A percentile compares a stretch with the other conserved stretches of the same genome.
phyloP scores from a whole-genome alignment of 73 alveolate species.

The Uronychia setigera region DNA sequence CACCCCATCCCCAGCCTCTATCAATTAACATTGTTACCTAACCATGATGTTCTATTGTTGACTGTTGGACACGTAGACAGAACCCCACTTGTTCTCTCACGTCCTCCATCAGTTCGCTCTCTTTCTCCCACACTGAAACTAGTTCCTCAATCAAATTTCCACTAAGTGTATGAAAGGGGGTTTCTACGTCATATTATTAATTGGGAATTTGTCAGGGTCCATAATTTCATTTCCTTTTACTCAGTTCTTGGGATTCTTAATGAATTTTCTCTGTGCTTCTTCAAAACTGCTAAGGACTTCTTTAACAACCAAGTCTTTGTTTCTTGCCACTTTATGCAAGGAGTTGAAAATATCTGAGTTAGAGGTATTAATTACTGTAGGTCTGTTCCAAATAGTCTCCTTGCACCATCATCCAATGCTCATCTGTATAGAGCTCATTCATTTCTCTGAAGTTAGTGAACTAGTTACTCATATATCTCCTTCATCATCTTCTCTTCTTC shows the following conservation, averaged over 20 bases:
- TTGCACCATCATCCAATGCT: slow-evolving; percentile 42
- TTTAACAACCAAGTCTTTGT: slow-evolving; percentile 28
- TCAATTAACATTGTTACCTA: not conserved
- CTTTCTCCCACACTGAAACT: slow-evolving; percentile 42
- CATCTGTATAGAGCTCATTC: slow-evolving; percentile 52
- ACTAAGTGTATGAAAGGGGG: not conserved
- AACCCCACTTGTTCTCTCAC: slow-evolving; percentile 38
- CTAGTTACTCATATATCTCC: slow-evolving; percentile 48
- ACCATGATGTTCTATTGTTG: slow-evolving; percentile 66
- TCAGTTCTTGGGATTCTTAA: slow-evolving; percentile 32
- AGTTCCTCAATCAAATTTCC: slow-evolving; percentile 28
- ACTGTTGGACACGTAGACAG: slow-evolving; percentile 22
- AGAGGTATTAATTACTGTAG: slow-evolving; percentile 23
- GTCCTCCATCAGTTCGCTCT: slow-evolving; percentile 20
- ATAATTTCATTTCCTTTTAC: slow-evolving; percentile 5
- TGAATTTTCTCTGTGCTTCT: not conserved
- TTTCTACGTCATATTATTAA: slow-evolving; percentile 17
- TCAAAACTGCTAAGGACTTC: slow-evolving; percentile 2
- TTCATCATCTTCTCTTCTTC: slow-evolving; percentile 43
- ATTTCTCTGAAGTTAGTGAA: slow-evolving; percentile 22
- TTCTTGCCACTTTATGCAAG: slow-evolving; percentile 37
- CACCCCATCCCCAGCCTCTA: slow-evolving; percentile 80
- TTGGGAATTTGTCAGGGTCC: slow-evolving; percentile 58
- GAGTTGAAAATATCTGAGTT: slow-evolving; percentile 25
- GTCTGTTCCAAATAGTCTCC: slow-evolving; percentile 61